Percentiles rank a stretch among this genome's conserved stretches.
Conservation (phyloP, 305 asterid genomes). For the Solanum aculeatissimum region DNA sequence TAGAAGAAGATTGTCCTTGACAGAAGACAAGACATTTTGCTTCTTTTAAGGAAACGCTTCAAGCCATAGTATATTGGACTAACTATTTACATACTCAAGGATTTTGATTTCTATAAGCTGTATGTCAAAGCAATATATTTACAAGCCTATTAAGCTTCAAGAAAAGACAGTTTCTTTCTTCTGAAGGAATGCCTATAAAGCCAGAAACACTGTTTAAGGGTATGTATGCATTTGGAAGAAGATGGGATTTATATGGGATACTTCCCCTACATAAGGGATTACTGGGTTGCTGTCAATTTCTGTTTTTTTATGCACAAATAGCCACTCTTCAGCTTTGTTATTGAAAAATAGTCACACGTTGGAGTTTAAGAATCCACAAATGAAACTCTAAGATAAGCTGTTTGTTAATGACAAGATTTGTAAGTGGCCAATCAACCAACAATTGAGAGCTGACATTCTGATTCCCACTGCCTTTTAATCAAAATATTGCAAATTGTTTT, state of each 20-base stretch:
- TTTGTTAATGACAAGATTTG: background rate
- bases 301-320: background rate
- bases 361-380: background rate
- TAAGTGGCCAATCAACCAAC: background rate
- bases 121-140: background rate
- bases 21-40: background rate
- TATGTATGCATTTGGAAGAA: background rate
- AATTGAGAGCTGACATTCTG: no score
- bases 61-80: background rate
- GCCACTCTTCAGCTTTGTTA: background rate
- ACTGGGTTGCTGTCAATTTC: background rate
- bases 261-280: background rate
- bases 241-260: background rate
- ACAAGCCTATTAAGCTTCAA: background rate
- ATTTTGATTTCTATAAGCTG: background rate
- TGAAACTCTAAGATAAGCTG: background rate
- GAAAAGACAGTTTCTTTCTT: background rate
- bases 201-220: background rate
- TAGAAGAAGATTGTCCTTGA: background rate
- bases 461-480: no score
- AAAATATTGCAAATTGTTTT: background rate
- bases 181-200: background rate
- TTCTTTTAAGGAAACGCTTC: background rate
- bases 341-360: background rate
- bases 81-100: background rate